Base-by-base conservation (phyloP, 1,139 yeast genomes). In the Kluyveromyces sp. region DNA sequence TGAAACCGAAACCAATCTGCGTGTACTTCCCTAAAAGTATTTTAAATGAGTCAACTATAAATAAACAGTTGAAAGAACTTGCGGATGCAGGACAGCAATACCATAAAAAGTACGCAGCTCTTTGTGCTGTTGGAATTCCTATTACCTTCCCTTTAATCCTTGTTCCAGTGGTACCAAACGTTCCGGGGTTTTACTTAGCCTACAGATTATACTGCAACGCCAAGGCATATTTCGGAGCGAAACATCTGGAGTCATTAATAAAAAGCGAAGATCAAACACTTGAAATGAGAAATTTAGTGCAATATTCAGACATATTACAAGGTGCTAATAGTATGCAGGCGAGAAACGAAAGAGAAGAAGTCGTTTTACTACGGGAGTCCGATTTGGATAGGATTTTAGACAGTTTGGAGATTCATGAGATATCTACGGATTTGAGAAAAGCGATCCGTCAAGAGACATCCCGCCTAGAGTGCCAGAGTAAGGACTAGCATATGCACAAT, bases 101-200 rank as follows among this genome's bases (percentile, higher is more conserved):
- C 39, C 85, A 81, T 54, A 62, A 57, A 41, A 73, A 68, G 50
- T 69, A 69, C 49, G 64, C 76, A 54, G 41, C 72, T 21, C 55
- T 70, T 37, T 80, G 87, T 55, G 74, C 78, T 0, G 54, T 83
- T 31, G 81, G 82, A 2, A 67, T 92, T 2, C 97, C 97, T 1
- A 54, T 90, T 40, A 79, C 95, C 0, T 60, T 88, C 5, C 98
- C 98, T 1, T 65, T 89, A 46, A 89, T 88, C 0, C 60, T 89
- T 41, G 60, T 92, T 0, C 98, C 98, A 0, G 73, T 90, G n/a
- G 64, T 90, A 1, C 98, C 98, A 25, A 92, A 92, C 56, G 77
- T 92, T n/a, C 98, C 98, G 0, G 97, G 97, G 0, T 83, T 92
- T 57, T 92, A 89, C 60, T 66, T 90, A 40, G 72, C 85, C 4